Percentiles rank a stretch among this genome's conserved stretches.
These are phyloP conservation scores for Mollisiaceae sp. DNA, from an alignment of 2,329 filamentous ascomycete species.

Conservation along the genomic window DNA sequence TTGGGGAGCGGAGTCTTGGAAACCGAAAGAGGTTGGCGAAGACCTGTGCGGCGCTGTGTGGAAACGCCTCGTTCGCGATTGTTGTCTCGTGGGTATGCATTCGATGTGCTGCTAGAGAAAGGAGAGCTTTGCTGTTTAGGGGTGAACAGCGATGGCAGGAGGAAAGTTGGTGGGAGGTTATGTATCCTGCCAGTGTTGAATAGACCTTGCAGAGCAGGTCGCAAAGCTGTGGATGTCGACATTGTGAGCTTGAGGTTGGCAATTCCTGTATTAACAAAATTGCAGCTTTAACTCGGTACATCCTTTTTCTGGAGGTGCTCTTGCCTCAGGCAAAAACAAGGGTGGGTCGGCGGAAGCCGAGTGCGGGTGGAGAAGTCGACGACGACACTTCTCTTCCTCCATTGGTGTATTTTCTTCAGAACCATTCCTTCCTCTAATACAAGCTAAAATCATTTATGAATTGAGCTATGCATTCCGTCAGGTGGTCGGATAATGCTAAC, in stretches of 20 bases:
- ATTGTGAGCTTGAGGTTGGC: constrained; percentile 31
- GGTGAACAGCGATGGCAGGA: constrained; percentile 39
- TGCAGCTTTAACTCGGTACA: not conserved
- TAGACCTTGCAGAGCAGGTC: constrained; percentile 33
- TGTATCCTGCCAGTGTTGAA: constrained; percentile 26
- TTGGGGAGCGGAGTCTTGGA: constrained; percentile 74
- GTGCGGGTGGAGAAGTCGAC: too few relatives aligned
- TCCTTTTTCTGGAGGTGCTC: too few relatives aligned
- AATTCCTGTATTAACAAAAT: constrained; percentile 21
- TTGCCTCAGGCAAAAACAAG: constrained; percentile 3
- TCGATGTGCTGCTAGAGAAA: constrained; percentile 42
- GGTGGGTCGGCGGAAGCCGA: too few relatives aligned
- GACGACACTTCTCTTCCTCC: not conserved
- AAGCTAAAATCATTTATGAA: too few relatives aligned
- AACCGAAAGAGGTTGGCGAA: constrained; percentile 75
- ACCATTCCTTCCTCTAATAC: not conserved
- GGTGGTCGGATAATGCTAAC: too few relatives aligned
- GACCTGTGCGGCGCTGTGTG: constrained; percentile 77
- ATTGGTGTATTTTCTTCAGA: not conserved
- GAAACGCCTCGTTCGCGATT: constrained; percentile 84
- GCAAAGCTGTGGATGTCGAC: constrained; percentile 38
- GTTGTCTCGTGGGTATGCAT: constrained; percentile 63
- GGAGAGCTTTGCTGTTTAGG: constrained; percentile 37
- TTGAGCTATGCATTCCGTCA: too few relatives aligned
- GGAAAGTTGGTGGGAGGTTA: constrained; percentile 39